A percentile compares a stretch with the other conserved stretches of the same genome.
Conservation (phyloP, 352 stramenopile species). For the Phytophthora chlamydospora region DNA sequence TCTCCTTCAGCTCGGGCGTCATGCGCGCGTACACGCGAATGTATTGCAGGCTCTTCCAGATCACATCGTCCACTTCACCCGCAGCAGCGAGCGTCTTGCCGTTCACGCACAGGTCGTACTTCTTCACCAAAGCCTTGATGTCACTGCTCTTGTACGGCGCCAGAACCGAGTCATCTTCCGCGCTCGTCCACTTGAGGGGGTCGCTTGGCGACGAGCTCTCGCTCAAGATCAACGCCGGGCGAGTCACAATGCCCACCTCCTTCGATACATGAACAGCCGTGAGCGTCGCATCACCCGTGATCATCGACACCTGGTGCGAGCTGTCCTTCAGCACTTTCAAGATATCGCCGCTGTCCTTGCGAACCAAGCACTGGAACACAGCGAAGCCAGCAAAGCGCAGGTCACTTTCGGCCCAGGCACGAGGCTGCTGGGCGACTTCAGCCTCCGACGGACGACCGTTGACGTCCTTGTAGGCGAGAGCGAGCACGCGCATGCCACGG, state of each 20-base stretch:
- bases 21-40: constrained; percentile 97
- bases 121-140: constrained; percentile 63
- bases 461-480: constrained; percentile 95
- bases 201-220: constrained; percentile 42
- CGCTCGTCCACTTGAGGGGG: constrained; percentile 80
- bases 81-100: constrained; percentile 74
- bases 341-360: constrained; percentile 96
- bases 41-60: constrained; percentile 83
- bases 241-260: constrained; percentile 94
- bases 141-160: constrained; percentile 73
- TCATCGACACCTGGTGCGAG: constrained; percentile 97
- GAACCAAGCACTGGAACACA: constrained; percentile 90
- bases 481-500: constrained; percentile 93
- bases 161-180: constrained; percentile 73
- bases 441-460: constrained; percentile 68
- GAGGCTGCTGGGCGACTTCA: constrained; percentile 82
- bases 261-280: constrained; percentile 97
- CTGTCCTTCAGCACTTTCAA: constrained; percentile 93
- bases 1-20: constrained; percentile 97
- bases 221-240: constrained; percentile 74
- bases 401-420: constrained; percentile 92
- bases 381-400: constrained; percentile 96
- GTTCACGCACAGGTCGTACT: constrained; percentile 89
- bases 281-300: constrained; percentile 97
- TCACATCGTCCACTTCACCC: constrained; percentile 79